Base-by-base conservation (phyloP, 2,329 filamentous ascomycete genomes). In the Pyricularia grisea region DNA sequence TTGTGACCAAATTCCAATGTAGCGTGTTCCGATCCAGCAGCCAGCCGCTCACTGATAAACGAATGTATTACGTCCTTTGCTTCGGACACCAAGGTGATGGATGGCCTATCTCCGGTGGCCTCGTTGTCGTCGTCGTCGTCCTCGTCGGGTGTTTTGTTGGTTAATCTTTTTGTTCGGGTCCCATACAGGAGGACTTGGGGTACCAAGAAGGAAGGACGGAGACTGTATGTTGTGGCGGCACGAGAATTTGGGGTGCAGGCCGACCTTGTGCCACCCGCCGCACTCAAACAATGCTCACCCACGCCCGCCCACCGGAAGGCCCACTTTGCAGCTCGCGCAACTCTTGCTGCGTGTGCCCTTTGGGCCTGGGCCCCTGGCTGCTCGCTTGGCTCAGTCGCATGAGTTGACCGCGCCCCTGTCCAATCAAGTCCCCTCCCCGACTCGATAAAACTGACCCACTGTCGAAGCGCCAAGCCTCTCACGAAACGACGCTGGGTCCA, bases 1-100 rank as follows among this genome's bases (percentile, higher is more conserved):
- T 28, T 25, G 25, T 30, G 14, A 27, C 25, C 27, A 65, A 65
- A 65, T 28, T 65, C 33, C 30, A 65, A 25, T 65, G 64, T 20
- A 33, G 28, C 28, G 64, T 33, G 20, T 65, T 65, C 64, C 64
- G 64, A 65, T 66, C 64, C 64, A 66, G 65, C 65, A 66, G 65
- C 65, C 31, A 42, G 65, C 65, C 65, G 65, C 65, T 31, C 42
- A 50, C 42, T 50, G 42, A 50, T 6, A 50, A 50, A 50, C 42
- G 42, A 50, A 50, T 50, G 42, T 50, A 50, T 11, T 50, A 9
- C 17, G 42, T 50, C 42, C 42, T 50, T 50, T 50, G 42, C 7
- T 50, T n/a, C 7, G 42, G 42, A n/a, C n/a, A 50, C 42, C 17
- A n/a, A 50, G 17, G 42, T 50, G n/a, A n/a, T n/a, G n/a, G 42